Base-by-base conservation (phyloP, 768 basidiomycete species). In the Asterophora parasitica region DNA sequence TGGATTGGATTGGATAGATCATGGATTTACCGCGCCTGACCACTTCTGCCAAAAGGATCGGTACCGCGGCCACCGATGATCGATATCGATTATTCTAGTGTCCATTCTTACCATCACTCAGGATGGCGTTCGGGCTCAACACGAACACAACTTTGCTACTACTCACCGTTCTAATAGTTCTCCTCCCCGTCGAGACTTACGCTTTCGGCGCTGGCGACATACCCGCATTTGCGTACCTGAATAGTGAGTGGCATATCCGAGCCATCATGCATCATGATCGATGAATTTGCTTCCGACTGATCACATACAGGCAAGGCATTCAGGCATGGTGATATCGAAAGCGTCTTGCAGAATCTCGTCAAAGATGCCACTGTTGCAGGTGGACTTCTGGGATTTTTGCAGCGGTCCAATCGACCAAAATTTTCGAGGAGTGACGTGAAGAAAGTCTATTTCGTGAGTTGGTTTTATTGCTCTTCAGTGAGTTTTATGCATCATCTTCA, bases 281-380 rank as follows among this genome's bases (percentile, higher is more conserved):
- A 13, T 26, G 43, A 31, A 13, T 34, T 19, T 47, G 20, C 48
- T 47, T 35, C 20, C 48, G 15, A 36, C 49, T 32, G 6, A 6
- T 40, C 50, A 26, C 30, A 9, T 42, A 19, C 54, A 79, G 79
- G 80, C 62, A 86, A 83, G 62, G 85, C 85, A 0, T 88, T 82
- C 64, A 71, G 84, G 42, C 85, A 87, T 70, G 83, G 85, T 11
- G 86, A 88, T 58, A 86, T 87, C 41, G 85, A 87, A 66, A 78
- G 79, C 57, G 73, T 83, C 52, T 74, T 87, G 20, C 73, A 75
- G 30, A 73, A 71, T n/a, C 65, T 84, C 5, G 73, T 74, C 43
- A 85, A 85, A 60, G 69, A 72, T 32, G 77, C 72, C 8, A 78
- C 78, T 12, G 66, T 66, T 10, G 74, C 74, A 23, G 72, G 68